These are phyloP conservation scores for Syncephalastrum monosporum DNA, from an alignment of 371 early-diverging fungal genomes.

Conservation along the genomic window DNA sequence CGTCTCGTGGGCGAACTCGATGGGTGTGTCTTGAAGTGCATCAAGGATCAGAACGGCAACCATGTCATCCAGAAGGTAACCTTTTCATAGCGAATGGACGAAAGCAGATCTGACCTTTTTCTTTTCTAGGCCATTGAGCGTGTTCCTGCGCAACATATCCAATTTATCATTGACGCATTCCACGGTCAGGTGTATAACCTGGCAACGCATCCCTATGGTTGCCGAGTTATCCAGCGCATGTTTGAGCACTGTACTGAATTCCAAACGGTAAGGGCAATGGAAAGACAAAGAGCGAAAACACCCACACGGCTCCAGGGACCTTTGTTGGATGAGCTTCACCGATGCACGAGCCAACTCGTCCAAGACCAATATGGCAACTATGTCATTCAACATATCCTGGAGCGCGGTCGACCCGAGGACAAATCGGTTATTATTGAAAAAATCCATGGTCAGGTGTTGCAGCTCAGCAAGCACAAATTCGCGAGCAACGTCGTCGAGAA, in stretches of 20 bases:
- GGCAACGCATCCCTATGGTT: slow-evolving; percentile 99
- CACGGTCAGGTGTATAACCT: slow-evolving; percentile 94
- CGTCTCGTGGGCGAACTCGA: slow-evolving; percentile 92
- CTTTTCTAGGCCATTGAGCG: slow-evolving; percentile 89
- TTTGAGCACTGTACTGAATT: slow-evolving; percentile 97
- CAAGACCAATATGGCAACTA: slow-evolving; percentile 99
- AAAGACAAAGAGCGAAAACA: not conserved
- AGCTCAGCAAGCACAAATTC: slow-evolving; percentile 98
- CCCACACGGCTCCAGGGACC: slow-evolving; percentile 45
- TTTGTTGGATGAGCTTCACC: slow-evolving; percentile 92
- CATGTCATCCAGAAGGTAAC: slow-evolving; percentile 98
- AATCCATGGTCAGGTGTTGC: slow-evolving; percentile 88
- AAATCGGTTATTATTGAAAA: slow-evolving; percentile 85
- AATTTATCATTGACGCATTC: slow-evolving; percentile 97
- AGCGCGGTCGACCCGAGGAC: slow-evolving; percentile 88
- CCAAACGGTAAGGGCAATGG: slow-evolving; percentile 61
- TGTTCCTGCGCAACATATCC: slow-evolving; percentile 88
- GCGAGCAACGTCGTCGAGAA: slow-evolving; percentile 99
- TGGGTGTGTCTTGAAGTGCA: slow-evolving; percentile 94
- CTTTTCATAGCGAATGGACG: not conserved
- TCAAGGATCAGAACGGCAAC: slow-evolving; percentile 99
- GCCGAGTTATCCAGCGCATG: slow-evolving; percentile 99
- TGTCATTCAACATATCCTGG: slow-evolving; percentile 98
- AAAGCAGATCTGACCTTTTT: not conserved
- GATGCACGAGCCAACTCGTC: slow-evolving; percentile 90